These are phyloP conservation scores for Amoeboradix gromovi DNA, from an alignment of 371 early-diverging fungal species.

Conservation along the genomic window DNA sequence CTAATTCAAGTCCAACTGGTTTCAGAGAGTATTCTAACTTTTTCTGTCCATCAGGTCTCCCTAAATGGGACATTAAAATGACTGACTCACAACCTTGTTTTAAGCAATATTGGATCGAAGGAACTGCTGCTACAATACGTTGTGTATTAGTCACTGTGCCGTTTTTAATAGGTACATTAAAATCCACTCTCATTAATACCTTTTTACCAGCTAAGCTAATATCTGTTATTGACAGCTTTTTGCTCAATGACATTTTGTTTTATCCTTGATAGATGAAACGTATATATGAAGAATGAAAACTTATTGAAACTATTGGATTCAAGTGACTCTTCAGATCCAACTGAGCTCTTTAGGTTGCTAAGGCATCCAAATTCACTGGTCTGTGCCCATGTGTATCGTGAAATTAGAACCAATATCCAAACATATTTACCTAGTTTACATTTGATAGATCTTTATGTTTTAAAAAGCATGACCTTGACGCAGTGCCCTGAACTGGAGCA, in stretches of 20 bases:
- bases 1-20: constrained; percentile 67
- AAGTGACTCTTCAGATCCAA: not conserved
- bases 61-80: constrained; percentile 88
- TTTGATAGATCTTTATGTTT: not conserved
- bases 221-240: not conserved
- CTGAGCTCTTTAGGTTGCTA: not conserved
- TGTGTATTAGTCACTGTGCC: constrained; percentile 80
- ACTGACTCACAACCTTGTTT: constrained; percentile 59
- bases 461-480: not conserved
- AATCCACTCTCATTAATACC: constrained; percentile 48
- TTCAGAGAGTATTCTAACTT: constrained; percentile 61
- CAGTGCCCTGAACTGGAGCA: not conserved
- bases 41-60: constrained; percentile 80
- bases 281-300: too few relatives aligned
- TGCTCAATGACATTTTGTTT: not conserved
- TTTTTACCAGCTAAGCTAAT: constrained; percentile 3
- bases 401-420: not conserved
- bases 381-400: not conserved
- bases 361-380: not conserved
- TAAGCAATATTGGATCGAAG: constrained; percentile 72
- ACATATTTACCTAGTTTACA: not conserved
- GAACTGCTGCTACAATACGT: constrained; percentile 82
- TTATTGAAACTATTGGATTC: too few relatives aligned
- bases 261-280: too few relatives aligned
- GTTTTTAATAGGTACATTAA: constrained; percentile 82